Conservation (phyloP, 495 filamentous ascomycete species). For the Xylaria scruposa region DNA sequence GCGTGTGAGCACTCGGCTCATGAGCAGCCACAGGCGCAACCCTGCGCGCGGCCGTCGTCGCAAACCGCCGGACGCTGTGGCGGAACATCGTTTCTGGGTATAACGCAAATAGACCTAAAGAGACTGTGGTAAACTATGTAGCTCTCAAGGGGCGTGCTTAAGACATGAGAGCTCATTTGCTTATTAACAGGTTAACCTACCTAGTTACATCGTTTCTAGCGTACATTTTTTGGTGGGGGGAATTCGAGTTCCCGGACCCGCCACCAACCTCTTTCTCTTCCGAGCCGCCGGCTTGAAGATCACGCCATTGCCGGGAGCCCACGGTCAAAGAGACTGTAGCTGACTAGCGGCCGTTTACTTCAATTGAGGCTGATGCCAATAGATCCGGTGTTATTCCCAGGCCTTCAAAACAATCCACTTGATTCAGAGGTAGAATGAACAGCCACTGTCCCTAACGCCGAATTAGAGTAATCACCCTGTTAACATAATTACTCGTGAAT, state of each 20-base stretch:
- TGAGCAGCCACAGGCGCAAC: constrained; percentile 31
- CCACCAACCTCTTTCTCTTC: not conserved
- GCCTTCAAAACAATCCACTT: not conserved
- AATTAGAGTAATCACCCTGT: too few relatives aligned
- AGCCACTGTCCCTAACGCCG: too few relatives aligned
- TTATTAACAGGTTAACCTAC: constrained; percentile 16
- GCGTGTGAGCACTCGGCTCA: constrained; percentile 45
- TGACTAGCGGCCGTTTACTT: not conserved
- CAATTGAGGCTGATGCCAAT: not conserved
- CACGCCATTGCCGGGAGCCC: constrained; percentile 28
- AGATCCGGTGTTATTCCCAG: not conserved
- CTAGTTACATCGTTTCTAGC: not conserved
- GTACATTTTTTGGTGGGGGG: constrained; percentile 30
- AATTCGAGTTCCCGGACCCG: constrained; percentile 3
- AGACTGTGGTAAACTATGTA: not conserved
- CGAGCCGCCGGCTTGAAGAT: constrained; percentile 26
- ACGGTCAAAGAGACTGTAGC: not conserved
- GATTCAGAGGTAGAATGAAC: not conserved
- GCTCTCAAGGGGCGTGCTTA: not conserved
- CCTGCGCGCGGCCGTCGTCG: constrained; percentile 54
- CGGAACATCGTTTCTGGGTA: constrained; percentile 54
- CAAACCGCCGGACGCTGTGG: constrained; percentile 55
- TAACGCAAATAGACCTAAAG: not conserved
- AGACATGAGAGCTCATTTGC: constrained; percentile 13
- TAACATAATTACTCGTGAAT: not conserved